Percentiles rank a stretch among this genome's conserved stretches.
Evolutionary conservation across 345 rosid genomes (phyloP).

Genomic region (Corchorus capsularis): DNA sequence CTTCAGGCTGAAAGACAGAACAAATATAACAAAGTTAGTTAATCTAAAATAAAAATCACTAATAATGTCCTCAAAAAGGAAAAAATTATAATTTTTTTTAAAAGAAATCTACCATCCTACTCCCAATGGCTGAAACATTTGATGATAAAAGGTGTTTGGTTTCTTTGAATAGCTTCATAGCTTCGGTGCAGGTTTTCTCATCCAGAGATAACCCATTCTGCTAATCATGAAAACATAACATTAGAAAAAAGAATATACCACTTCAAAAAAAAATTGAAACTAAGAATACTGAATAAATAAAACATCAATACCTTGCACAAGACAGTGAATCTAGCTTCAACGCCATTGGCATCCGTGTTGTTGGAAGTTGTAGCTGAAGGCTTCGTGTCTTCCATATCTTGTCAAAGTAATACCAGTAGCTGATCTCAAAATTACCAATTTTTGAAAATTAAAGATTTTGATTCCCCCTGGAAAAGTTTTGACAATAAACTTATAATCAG

Average conservation of each 20-base stretch:
- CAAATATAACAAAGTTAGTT: constrained; percentile 5
- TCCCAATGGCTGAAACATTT: constrained; percentile 57
- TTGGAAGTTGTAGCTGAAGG: constrained; percentile 24
- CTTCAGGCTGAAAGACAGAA: constrained; percentile 58
- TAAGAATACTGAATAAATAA: background rate
- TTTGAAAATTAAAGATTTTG: background rate
- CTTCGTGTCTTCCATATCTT: constrained; percentile 33
- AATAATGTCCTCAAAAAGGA: background rate
- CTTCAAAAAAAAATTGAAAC: background rate
- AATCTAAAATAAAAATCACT: background rate
- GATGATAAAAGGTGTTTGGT: constrained; percentile 64
- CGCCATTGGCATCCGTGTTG: constrained; percentile 31
- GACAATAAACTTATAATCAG: background rate
- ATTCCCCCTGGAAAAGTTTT: background rate
- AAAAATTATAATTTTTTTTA: background rate
- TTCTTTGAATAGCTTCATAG: constrained; percentile 63
- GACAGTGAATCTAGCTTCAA: constrained; percentile 42
- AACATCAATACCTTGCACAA: constrained; percentile 49
- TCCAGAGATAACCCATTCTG: constrained; percentile 66
- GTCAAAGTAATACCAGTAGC: background rate
- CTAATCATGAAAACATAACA: constrained; percentile 15
- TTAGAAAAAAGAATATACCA: background rate
- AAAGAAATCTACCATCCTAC: constrained; percentile 49
- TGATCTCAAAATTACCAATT: constrained; percentile 1
- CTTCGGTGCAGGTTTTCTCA: constrained; percentile 45